These are phyloP conservation scores for Caloboletus firmus DNA, from an alignment of 1,284 basidiomycete species.

Conservation along the genomic window DNA sequence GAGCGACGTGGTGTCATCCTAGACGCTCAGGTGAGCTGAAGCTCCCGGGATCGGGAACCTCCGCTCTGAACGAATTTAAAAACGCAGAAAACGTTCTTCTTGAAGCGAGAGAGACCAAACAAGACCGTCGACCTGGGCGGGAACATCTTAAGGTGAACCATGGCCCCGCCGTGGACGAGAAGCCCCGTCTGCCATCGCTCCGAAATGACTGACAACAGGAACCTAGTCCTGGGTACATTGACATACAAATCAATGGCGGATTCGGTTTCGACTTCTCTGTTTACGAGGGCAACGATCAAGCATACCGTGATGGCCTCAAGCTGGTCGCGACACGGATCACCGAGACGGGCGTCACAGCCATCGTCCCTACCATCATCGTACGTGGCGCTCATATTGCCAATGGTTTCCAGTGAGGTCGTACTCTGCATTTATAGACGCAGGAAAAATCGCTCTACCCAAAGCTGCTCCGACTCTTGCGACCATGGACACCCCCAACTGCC, in stretches of 20 bases:
- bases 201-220: conserved; percentile 15
- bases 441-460: conserved; percentile 70
- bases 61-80: conserved; percentile 5
- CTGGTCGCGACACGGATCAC: conserved; percentile 73
- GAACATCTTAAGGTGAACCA: conserved; percentile 70
- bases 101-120: conserved; percentile 59
- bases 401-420: not conserved
- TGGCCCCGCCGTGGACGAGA: conserved; percentile 12
- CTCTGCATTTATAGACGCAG: conserved; percentile 55
- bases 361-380: conserved; percentile 80
- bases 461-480: conserved; percentile 60
- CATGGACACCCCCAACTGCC: conserved; percentile 56
- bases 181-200: no score
- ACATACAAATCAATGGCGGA: conserved; percentile 85
- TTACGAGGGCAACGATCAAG: conserved; percentile 66
- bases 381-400: conserved; percentile 35
- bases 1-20: conserved; percentile 65
- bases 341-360: conserved; percentile 88
- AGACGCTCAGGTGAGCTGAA: conserved; percentile 60
- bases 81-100: conserved; percentile 55
- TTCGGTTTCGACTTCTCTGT: conserved; percentile 90
- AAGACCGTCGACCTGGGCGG: conserved; percentile 66
- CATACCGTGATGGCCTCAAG: conserved; percentile 69
- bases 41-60: not conserved
- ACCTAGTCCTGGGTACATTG: conserved; percentile 70